phyloP scores from a whole-genome alignment of 331 rosid genomes.

The Dryas integrifolia region DNA sequence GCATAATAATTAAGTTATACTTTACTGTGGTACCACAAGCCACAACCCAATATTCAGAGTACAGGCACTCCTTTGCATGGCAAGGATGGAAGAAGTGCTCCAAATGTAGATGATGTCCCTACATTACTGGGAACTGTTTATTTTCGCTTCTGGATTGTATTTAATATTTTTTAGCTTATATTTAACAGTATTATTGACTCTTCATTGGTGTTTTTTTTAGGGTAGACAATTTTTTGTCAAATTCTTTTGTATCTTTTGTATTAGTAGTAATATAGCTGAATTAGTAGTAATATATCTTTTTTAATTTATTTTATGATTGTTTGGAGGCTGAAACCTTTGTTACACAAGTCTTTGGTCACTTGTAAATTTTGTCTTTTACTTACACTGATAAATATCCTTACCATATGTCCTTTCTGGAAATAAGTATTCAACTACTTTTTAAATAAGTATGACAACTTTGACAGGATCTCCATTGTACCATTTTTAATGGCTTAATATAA shows the following conservation, averaged over 20 bases:
- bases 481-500: neutral
- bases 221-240: neutral
- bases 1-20: no score
- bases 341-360: neutral
- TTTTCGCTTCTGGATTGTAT: constrained; percentile 75
- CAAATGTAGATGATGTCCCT: constrained; percentile 66
- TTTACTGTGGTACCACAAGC: no score
- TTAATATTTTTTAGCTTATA: constrained; percentile 28
- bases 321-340: neutral
- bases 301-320: neutral
- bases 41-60: constrained; percentile 1
- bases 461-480: neutral
- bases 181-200: constrained; percentile 24
- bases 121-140: constrained; percentile 82
- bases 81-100: constrained; percentile 49
- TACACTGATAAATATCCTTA: constrained; percentile 1
- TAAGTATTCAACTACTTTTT: constrained; percentile 1
- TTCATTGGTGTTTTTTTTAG: neutral
- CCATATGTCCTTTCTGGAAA: neutral
- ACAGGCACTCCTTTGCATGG: constrained; percentile 47
- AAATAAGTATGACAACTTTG: neutral
- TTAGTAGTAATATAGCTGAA: neutral
- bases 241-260: neutral
- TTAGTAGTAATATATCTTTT: no score
- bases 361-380: neutral